phyloP scores from a whole-genome alignment of 495 filamentous ascomycete genomes.

The Aspergillus mulundensis region DNA sequence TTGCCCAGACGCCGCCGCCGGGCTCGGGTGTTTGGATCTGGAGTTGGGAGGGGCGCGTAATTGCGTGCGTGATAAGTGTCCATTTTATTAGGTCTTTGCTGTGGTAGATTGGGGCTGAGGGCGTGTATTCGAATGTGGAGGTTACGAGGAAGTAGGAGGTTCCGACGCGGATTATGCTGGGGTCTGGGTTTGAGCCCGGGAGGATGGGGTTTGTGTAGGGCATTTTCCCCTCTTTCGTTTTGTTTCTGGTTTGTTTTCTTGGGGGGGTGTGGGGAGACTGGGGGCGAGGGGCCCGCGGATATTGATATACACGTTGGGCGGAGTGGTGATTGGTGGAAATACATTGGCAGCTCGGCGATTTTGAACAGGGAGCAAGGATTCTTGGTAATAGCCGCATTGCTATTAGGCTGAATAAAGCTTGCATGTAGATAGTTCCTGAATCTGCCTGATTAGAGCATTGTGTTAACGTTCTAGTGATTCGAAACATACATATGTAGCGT shows the following conservation, averaged over 20 bases:
- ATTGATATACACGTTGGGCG: neutral
- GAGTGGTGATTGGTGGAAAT: neutral
- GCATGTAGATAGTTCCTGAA: too few relatives aligned
- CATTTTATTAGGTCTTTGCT: slow-evolving; percentile 2
- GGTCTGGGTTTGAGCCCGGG: slow-evolving; percentile 10
- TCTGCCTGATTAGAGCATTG: too few relatives aligned
- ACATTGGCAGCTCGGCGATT: neutral
- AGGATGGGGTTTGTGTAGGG: slow-evolving; percentile 10
- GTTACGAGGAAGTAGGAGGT: slow-evolving; percentile 6
- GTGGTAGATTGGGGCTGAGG: slow-evolving; percentile 6
- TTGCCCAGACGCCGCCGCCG: slow-evolving; percentile 45
- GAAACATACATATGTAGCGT: too few relatives aligned
- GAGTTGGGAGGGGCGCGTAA: slow-evolving; percentile 55
- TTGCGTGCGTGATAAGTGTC: slow-evolving; percentile 45
- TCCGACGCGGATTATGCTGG: neutral
- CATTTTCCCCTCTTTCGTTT: neutral
- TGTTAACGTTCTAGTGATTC: neutral
- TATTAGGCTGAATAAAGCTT: too few relatives aligned
- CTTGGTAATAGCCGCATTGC: neutral
- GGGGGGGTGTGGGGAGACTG: neutral
- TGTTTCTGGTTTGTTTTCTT: neutral
- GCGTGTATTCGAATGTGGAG: slow-evolving; percentile 7
- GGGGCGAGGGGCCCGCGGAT: too few relatives aligned
- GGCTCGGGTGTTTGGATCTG: slow-evolving; percentile 56
- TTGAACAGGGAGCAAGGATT: neutral